phyloP scores from a whole-genome alignment of 208 protist species.

The Wallacemonas sp. region DNA sequence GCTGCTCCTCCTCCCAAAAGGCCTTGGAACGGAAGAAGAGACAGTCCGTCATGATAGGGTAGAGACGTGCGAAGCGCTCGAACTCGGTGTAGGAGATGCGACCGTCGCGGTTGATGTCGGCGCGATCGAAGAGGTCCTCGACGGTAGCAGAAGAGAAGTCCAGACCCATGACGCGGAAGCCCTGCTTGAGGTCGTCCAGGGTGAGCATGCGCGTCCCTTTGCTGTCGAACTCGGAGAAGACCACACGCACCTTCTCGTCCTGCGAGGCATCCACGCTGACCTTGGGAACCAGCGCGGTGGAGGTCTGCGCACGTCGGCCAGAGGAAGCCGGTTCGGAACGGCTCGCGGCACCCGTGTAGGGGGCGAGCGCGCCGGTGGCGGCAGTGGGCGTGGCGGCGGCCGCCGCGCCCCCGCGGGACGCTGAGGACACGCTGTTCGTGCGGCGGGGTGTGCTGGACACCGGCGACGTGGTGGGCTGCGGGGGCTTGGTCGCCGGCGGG shows the following conservation, averaged over 20 bases:
- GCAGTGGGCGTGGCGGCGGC: constrained; percentile 16
- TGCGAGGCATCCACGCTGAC: constrained; percentile 54
- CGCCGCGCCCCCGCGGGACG: neutral
- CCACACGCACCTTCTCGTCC: constrained; percentile 86
- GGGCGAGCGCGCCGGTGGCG: constrained; percentile 44
- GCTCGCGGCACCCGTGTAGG: constrained; percentile 50
- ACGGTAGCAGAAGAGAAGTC: constrained; percentile 86
- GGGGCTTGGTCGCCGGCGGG: constrained; percentile 75
- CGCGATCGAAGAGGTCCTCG: constrained; percentile 88
- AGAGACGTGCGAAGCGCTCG: constrained; percentile 84
- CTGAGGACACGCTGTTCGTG: constrained; percentile 8
- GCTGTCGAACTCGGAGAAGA: constrained; percentile 88
- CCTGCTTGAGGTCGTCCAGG: constrained; percentile 76
- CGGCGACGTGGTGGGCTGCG: constrained; percentile 19
- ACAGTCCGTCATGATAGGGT: constrained; percentile 91
- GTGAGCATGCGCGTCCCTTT: constrained; percentile 79
- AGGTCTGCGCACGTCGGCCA: constrained; percentile 27
- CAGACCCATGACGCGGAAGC: constrained; percentile 80
- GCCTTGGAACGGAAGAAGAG: constrained; percentile 90
- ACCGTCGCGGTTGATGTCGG: constrained; percentile 80
- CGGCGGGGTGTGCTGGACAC: constrained; percentile 17
- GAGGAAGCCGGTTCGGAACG: constrained; percentile 40
- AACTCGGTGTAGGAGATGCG: constrained; percentile 88
- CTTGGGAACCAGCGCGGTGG: constrained; percentile 63
- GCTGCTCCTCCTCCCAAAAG: constrained; percentile 90